Base-by-base conservation (phyloP, 148 eudicot genomes). In the Persicaria tinctoria region DNA sequence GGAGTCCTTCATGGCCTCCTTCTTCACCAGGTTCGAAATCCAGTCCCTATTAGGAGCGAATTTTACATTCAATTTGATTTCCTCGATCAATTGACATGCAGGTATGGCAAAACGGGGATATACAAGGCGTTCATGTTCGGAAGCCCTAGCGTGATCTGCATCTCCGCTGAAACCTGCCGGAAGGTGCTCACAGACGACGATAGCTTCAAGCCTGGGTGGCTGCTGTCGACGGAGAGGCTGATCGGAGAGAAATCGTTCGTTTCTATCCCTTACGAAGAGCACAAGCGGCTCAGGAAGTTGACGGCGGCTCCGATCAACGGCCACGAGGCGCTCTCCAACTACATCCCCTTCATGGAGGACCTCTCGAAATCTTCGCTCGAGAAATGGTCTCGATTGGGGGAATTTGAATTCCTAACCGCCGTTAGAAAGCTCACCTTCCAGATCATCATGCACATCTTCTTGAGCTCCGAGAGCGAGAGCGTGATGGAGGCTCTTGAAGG, bases 131-230 rank as follows among this genome's bases (percentile, higher is more conserved):
- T 80, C 80, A 89, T 95, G 99, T 95, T 92, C 73, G 96, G 97
- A 6, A 87, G 73, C 32, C 97, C 99, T 5, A 86, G 97, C 68
- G 80, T 95, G 41, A 85, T 95, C 12, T 89, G 88, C 3, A 90
- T 94, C 2, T 73, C 83, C n/a, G 79, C 97, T 0, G 97, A 92
- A 74, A 78, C 79, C n/a, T 85, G 90, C 83, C 83, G 81, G 74
- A 89, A 76, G 82, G 91, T 92, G 3, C 72, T 95, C 20, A 84
- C 83, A 1, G 99, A 95, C 47, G 99, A 95, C 38, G 97, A 89
- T 0, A n/a, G 82, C 63, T 95, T 95, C 89, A 86, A 79, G 79
- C 94, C 92, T 6, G 99, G 99, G 2, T 95, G 99, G 99, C 99
- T 97, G 0, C 10, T 56, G 13, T 81, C 99, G 6, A 90, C 99